Base-by-base conservation (phyloP, 805 yeast genomes). In the Nadsonia fulvescens region DNA sequence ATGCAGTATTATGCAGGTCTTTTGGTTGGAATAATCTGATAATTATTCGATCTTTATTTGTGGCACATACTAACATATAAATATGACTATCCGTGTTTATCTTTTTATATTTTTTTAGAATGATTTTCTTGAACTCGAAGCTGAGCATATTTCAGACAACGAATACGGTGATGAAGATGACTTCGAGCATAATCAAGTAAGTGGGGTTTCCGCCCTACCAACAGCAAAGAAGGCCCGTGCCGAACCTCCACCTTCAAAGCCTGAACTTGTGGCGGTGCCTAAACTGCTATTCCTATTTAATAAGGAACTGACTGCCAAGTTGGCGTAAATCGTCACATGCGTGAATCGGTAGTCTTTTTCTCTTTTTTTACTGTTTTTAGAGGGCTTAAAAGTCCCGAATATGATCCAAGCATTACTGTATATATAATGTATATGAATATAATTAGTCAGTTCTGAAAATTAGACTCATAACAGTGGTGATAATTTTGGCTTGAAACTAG, bases 221-320 rank as follows among this genome's bases (percentile, higher is more conserved):
- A 22, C 22, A 13, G 29, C 3, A 6, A 22, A 22, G 22, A 21
- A 21, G 21, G 22, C 17, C 14, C 13, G 18, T 3, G 7, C 14
- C 3, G 29, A 27, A 8, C n/a, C 22, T 12, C 26, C 43, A 14
- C 35, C 35, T 3, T 40, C 36, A 13, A 30, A 44, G 15, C 54
- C 54, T 4, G 39, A 31, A 5, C 32, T 45, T 15, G 18, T 14
- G n/a, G 51, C 47, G 29, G 38, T 42, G 3, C 39, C 33, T 6
- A 44, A 47, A 24, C 34, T 49, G 18, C 27, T 38, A 8, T 46
- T 46, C 4, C 20, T 14, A 18, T 40, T 40, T 21, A 37, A 36
- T 23, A 23, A 18, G 14, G 26, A 23, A 21, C 22, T 39, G 27
- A n/a, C n/a, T n/a, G n/a, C n/a, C n/a, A n/a, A n/a, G n/a, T n/a